A percentile compares a stretch with the other conserved stretches of the same genome.
phyloP scores from a whole-genome alignment of 331 rosid species.

The Prunus yedoensis region DNA sequence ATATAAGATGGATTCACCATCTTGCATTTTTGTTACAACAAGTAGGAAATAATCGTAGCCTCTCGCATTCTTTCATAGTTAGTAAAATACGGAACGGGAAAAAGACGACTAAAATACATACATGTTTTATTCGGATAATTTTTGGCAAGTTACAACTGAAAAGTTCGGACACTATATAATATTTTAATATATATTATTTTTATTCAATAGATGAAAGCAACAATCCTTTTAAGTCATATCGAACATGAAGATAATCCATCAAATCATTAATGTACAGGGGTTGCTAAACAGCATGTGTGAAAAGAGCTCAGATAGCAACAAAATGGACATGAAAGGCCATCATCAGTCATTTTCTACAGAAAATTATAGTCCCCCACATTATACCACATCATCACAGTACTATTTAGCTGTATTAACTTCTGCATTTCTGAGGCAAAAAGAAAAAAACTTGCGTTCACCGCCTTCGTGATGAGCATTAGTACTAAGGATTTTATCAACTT shows the following conservation, averaged over 20 bases:
- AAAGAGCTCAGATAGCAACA: not conserved
- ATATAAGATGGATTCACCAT: too few species aligned
- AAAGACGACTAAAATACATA: too few species aligned
- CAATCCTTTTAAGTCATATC: too few species aligned
- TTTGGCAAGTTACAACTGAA: too few species aligned
- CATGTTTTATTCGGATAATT: too few species aligned
- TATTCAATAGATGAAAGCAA: not conserved
- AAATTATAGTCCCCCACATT: not conserved
- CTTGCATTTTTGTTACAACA: too few species aligned
- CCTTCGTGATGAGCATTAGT: not conserved
- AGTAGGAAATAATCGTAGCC: too few species aligned
- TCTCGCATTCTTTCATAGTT: too few species aligned
- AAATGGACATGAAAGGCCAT: not conserved
- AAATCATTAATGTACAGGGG: not conserved
- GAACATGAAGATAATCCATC: not conserved
- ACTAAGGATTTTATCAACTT: not conserved
- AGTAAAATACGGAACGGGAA: too few species aligned
- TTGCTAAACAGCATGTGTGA: not conserved
- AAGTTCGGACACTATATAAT: too few species aligned
- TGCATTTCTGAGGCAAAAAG: not conserved
- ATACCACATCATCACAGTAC: not conserved
- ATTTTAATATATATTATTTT: too few species aligned
- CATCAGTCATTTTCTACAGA: not conserved
- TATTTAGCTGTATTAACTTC: not conserved
- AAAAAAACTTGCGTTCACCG: not conserved